phyloP scores from a whole-genome alignment of 371 early-diverging fungal species.

The Saksenaea oblongispora region DNA sequence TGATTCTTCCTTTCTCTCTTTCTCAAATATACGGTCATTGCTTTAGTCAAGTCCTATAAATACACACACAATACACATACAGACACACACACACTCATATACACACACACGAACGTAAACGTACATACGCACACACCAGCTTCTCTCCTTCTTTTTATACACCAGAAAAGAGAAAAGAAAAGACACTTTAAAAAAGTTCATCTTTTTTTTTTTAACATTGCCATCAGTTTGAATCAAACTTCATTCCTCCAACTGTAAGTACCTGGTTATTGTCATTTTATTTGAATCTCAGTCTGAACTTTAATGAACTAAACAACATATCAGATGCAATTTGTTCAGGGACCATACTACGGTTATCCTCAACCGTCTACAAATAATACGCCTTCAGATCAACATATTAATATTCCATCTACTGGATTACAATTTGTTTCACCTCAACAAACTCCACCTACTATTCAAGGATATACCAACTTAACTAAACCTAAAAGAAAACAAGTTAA shows the following conservation, averaged over 20 bases:
- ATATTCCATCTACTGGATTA: slow-evolving; percentile 25
- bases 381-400: slow-evolving; percentile 18
- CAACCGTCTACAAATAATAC: slow-evolving; percentile 19
- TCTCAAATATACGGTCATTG: background rate
- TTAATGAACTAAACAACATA: background rate
- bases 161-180: no score
- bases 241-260: slow-evolving; percentile 3
- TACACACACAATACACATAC: no score
- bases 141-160: no score
- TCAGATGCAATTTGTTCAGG: slow-evolving; percentile 35
- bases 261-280: background rate
- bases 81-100: no score
- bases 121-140: no score
- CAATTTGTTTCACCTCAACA: slow-evolving; percentile 27
- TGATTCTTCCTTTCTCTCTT: background rate
- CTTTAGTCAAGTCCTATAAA: no score
- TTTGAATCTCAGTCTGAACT: slow-evolving; percentile 1
- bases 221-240: background rate
- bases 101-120: no score
- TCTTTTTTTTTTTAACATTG: background rate
- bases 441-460: slow-evolving; percentile 3
- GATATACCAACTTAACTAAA: slow-evolving; percentile 14
- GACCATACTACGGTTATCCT: slow-evolving; percentile 33
- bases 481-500: slow-evolving; percentile 74
- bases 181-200: background rate